Evolutionary conservation across 2,329 filamentous ascomycete genomes (phyloP).

Genomic region (Aspergillus ustus): DNA sequence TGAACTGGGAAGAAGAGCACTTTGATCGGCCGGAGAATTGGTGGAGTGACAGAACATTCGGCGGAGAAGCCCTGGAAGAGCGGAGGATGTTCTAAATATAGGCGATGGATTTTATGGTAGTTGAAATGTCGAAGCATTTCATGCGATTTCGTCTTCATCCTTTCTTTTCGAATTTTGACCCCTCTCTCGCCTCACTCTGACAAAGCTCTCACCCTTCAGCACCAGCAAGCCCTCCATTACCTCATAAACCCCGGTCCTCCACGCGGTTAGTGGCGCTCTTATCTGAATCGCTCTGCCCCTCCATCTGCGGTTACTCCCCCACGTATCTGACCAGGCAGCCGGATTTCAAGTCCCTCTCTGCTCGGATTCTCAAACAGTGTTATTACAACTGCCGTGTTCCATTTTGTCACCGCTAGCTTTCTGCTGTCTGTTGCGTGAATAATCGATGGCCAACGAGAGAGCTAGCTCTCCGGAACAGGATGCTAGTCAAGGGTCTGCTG

Average conservation of each 20-base stretch:
- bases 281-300: constrained; percentile 15
- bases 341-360: constrained; percentile 14
- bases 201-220: not conserved
- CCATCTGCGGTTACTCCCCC: constrained; percentile 21
- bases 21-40: not conserved
- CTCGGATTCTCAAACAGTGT: not conserved
- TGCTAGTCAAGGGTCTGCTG: constrained; percentile 23
- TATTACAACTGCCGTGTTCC: not conserved
- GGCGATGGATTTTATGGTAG: not conserved
- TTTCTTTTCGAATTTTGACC: not conserved
- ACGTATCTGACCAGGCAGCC: constrained; percentile 29
- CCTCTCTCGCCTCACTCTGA: not conserved
- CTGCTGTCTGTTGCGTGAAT: constrained; percentile 8
- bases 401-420: constrained; percentile 2
- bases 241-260: not conserved
- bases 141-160: not conserved
- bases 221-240: not conserved
- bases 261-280: constrained; percentile 1
- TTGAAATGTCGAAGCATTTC: not conserved
- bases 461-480: constrained; percentile 23
- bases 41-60: not conserved
- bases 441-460: constrained; percentile 32
- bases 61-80: not conserved
- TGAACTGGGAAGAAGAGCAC: not conserved
- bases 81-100: constrained; percentile 6